Conservation (phyloP, 768 basidiomycete genomes). For the Leucocoprinus leucothites region DNA sequence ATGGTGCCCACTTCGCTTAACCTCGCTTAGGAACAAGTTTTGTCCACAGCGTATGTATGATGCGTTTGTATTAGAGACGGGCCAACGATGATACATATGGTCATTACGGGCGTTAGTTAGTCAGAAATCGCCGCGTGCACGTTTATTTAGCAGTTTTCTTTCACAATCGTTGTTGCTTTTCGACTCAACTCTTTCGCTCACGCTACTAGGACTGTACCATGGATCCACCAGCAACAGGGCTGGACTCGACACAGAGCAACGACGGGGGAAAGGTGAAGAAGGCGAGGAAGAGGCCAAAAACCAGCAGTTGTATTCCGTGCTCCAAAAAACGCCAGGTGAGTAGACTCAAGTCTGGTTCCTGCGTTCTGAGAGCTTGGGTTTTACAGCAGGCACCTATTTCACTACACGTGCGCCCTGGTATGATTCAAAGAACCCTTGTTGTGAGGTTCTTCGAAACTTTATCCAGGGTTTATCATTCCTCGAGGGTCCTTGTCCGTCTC, state of each 20-base stretch:
- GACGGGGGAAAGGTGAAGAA: slow-evolving; percentile 39
- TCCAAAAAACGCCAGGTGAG: slow-evolving; percentile 52
- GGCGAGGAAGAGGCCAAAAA: slow-evolving; percentile 44
- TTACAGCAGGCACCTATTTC: not conserved
- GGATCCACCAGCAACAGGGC: not conserved
- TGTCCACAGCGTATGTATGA: not conserved
- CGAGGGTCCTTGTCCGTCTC: slow-evolving; percentile 11
- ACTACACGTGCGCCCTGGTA: not conserved
- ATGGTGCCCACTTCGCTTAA: not conserved
- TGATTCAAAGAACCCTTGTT: not conserved
- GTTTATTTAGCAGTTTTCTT: not conserved
- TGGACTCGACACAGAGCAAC: not conserved
- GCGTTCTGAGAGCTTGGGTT: not conserved
- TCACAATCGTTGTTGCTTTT: not conserved
- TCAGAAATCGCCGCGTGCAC: slow-evolving; percentile 5
- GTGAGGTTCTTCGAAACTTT: not conserved
- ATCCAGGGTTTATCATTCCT: not conserved
- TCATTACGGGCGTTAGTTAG: slow-evolving; percentile 6
- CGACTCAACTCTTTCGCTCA: not conserved
- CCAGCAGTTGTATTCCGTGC: slow-evolving; percentile 51
- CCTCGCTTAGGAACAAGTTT: not conserved
- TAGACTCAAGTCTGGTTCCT: not conserved
- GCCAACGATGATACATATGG: slow-evolving; percentile 8
- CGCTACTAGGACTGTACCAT: not conserved
- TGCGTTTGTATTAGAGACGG: not conserved